phyloP scores from a whole-genome alignment of 257 asterid species.

The Ophiorrhiza pumila region DNA sequence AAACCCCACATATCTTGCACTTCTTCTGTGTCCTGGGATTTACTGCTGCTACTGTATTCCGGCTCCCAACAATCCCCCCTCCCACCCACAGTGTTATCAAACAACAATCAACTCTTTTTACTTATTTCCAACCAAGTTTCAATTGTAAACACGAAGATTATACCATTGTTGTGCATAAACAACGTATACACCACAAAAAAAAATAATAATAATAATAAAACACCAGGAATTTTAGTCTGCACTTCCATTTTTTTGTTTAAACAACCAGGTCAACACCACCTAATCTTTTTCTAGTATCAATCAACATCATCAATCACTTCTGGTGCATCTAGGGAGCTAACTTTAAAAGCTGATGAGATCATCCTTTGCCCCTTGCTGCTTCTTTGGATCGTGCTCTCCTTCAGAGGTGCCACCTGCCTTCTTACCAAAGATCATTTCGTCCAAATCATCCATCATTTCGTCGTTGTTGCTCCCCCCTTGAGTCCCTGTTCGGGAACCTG shows the following conservation, averaged over 20 bases:
- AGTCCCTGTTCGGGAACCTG: conserved; percentile 30
- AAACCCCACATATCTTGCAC: too few species aligned
- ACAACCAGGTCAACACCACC: conserved; percentile 4
- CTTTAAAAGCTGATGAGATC: conserved; percentile 76
- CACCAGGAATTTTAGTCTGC: not conserved
- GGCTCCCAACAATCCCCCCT: not conserved
- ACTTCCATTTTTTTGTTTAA: not conserved
- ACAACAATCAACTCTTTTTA: not conserved
- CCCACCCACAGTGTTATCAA: too few species aligned
- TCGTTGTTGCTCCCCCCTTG: conserved; percentile 52
- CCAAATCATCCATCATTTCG: conserved; percentile 94
- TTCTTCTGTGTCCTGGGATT: too few species aligned
- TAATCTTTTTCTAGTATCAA: conserved; percentile 5
- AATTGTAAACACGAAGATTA: not conserved
- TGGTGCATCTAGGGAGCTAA: not conserved
- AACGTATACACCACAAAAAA: not conserved
- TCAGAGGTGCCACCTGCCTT: conserved; percentile 61
- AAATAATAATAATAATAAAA: not conserved
- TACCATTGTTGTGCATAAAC: conserved; percentile 15
- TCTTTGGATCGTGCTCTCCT: conserved; percentile 49
- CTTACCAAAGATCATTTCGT: conserved; percentile 97
- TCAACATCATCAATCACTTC: conserved; percentile 23
- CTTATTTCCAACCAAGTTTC: not conserved
- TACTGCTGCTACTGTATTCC: not conserved
- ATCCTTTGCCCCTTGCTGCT: conserved; percentile 62